Evolutionary conservation across 768 basidiomycete species (phyloP).

Genomic region (Trametes maxima): DNA sequence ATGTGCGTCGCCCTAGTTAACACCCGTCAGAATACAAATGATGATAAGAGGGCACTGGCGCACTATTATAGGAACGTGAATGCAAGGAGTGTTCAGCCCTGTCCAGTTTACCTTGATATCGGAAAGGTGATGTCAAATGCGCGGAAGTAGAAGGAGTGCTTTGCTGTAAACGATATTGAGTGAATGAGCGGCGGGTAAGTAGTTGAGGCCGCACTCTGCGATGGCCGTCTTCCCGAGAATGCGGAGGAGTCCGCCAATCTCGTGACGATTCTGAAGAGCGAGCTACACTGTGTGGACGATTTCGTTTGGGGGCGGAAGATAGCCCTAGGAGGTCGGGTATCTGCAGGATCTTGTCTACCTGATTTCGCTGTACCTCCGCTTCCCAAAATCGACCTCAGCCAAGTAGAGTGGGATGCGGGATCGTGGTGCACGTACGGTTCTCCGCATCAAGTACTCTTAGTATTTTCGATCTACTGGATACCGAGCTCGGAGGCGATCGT

Average conservation of each 20-base stretch:
- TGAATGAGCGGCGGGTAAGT: too few relatives aligned
- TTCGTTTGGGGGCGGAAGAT: background rate
- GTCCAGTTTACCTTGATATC: too few relatives aligned
- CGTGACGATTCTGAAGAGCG: too few relatives aligned
- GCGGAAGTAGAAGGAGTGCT: too few relatives aligned
- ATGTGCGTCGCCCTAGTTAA: background rate
- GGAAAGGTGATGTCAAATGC: too few relatives aligned
- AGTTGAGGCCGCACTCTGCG: too few relatives aligned
- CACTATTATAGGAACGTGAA: too few relatives aligned
- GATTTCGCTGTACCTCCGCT: constrained; percentile 9
- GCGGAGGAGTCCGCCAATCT: background rate
- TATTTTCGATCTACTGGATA: constrained; percentile 8
- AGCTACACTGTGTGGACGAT: background rate
- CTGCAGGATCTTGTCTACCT: constrained; percentile 5
- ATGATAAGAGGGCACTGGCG: too few relatives aligned
- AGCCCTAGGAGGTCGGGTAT: constrained; percentile 17
- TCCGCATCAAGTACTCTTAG: constrained; percentile 14
- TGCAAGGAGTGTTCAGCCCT: too few relatives aligned
- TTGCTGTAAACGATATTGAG: too few relatives aligned
- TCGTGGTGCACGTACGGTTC: constrained; percentile 1
- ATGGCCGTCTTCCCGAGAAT: background rate
- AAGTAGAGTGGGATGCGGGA: background rate
- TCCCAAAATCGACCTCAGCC: background rate
- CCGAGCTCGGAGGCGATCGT: background rate
- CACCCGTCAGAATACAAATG: too few relatives aligned